These are phyloP conservation scores for Sherardia arvensis DNA, from an alignment of 257 asterid genomes.

Conservation along the genomic window DNA sequence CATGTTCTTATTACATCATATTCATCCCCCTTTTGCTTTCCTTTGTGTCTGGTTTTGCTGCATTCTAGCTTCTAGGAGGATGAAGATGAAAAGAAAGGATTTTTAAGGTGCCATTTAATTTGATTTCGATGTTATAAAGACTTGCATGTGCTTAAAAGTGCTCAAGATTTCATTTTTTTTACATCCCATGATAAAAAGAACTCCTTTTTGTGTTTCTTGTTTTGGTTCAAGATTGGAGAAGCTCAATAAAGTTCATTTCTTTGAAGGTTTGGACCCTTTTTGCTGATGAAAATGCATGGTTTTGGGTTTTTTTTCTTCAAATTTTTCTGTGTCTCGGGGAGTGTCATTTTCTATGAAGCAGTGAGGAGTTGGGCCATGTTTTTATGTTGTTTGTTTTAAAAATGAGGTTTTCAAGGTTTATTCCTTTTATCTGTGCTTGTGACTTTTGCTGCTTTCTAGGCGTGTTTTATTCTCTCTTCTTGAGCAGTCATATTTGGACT, in stretches of 20 bases:
- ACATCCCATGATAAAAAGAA: slow-evolving; percentile 7
- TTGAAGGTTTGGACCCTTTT: slow-evolving; percentile 16
- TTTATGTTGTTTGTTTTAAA: slow-evolving; percentile 18
- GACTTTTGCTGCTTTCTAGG: slow-evolving; percentile 81
- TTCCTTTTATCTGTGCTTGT: slow-evolving; percentile 56
- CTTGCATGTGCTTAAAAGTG: slow-evolving; percentile 89
- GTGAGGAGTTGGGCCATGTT: slow-evolving; percentile 33
- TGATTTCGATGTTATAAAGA: slow-evolving; percentile 54
- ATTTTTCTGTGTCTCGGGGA: slow-evolving; percentile 15
- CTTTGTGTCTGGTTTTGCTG: slow-evolving; percentile 13
- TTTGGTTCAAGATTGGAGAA: slow-evolving; percentile 21
- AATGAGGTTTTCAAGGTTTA: slow-evolving; percentile 72
- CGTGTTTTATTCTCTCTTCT: slow-evolving; percentile 73
- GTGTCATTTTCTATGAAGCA: slow-evolving; percentile 54
- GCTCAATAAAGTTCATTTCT: slow-evolving; percentile 30
- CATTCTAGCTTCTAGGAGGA: slow-evolving; percentile 6
- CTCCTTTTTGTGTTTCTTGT: slow-evolving; percentile 9
- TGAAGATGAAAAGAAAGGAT: slow-evolving; percentile 24
- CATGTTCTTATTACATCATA: slow-evolving; percentile 53
- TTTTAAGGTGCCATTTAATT: slow-evolving; percentile 29
- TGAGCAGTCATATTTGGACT: slow-evolving; percentile 81
- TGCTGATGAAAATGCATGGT: slow-evolving; percentile 1
- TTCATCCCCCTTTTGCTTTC: slow-evolving; percentile 32
- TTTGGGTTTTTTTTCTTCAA: slow-evolving; percentile 16
- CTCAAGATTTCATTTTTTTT: slow-evolving; percentile 19